Base-by-base conservation (phyloP, 2,329 filamentous ascomycete species). In the Elsinoe necatrix region DNA sequence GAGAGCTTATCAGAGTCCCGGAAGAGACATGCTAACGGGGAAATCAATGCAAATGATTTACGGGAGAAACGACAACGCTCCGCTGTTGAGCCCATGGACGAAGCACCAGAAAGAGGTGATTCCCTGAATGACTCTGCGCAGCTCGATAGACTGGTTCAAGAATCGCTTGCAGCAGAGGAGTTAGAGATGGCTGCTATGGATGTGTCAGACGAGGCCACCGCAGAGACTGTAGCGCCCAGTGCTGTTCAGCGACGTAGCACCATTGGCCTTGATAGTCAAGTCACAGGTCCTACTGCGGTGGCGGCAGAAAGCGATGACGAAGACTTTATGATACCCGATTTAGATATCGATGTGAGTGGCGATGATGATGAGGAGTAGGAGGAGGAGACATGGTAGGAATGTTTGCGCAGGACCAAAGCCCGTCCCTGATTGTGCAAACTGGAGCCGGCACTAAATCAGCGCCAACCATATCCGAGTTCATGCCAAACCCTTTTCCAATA, bases 281-380 rank as follows among this genome's bases (percentile, higher is more conserved):
- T 50, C 41, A 25, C n/a, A 11, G 41, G 6, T 12, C 12, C 34
- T n/a, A n/a, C 9, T 14, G 12, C 14, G 11, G 5, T 58, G 27
- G 59, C 35, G 29, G 55, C 57, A 41, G 59, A 59, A 18, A 64
- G 63, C 42, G 67, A 69, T 59, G 67, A 64, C 7, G 67, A 68
- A 52, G 68, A 71, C 34, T 67, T 70, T 55, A 68, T 69, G 41
- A 66, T 72, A 56, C 69, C 69, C 6, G 60, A 63, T 14, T 57
- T 71, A 27, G 66, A 63, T 21, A 66, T 69, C 62, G 65, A 23
- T n/a, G 62, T 63, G 25, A 62, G 60, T 20, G 64, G 66, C 39
- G 62, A 64, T 9, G 66, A 68, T 29, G 63, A 63, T 29, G 62
- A 64, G n/a, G 59, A 59, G 1, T 58, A 9, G 9, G 4, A 4